Percentiles rank a stretch among this genome's conserved stretches.
These are phyloP conservation scores for Penicillium vulpinum DNA, from an alignment of 2,329 filamentous ascomycete genomes.

Conservation along the genomic window DNA sequence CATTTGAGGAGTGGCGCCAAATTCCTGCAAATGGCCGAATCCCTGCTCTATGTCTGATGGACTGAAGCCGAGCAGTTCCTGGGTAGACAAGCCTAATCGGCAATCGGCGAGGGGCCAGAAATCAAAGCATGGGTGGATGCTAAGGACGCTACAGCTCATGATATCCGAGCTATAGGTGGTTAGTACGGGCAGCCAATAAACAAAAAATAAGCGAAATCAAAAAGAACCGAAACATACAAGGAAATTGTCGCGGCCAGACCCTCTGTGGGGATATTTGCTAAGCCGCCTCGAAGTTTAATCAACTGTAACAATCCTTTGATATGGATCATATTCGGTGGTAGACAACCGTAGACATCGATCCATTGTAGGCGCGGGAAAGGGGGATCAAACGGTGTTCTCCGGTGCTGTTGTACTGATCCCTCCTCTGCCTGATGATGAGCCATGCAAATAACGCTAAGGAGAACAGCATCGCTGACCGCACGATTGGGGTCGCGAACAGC, in stretches of 20 bases:
- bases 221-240: conserved; percentile 39
- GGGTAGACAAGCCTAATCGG: conserved; percentile 21
- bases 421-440: conserved; percentile 33
- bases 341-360: conserved; percentile 38
- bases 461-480: conserved; percentile 36
- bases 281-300: conserved; percentile 39
- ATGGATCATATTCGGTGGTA: conserved; percentile 38
- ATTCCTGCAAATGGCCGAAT: conserved; percentile 23
- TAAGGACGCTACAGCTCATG: conserved; percentile 27
- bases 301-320: conserved; percentile 37
- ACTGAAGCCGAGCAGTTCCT: conserved; percentile 29
- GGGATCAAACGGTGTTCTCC: conserved; percentile 32
- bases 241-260: conserved; percentile 40
- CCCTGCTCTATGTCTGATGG: conserved; percentile 27
- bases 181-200: conserved; percentile 2
- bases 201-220: neutral
- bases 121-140: conserved; percentile 26
- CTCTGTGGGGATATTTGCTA: conserved; percentile 37
- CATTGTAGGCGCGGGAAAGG: conserved; percentile 40
- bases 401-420: conserved; percentile 10
- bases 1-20: conserved; percentile 32
- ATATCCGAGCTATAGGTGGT: conserved; percentile 28
- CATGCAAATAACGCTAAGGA: conserved; percentile 40
- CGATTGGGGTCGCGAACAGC: conserved; percentile 34
- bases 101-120: conserved; percentile 28